Conservation (phyloP, 2,329 filamentous ascomycete species). For the Penicillium sp. region DNA sequence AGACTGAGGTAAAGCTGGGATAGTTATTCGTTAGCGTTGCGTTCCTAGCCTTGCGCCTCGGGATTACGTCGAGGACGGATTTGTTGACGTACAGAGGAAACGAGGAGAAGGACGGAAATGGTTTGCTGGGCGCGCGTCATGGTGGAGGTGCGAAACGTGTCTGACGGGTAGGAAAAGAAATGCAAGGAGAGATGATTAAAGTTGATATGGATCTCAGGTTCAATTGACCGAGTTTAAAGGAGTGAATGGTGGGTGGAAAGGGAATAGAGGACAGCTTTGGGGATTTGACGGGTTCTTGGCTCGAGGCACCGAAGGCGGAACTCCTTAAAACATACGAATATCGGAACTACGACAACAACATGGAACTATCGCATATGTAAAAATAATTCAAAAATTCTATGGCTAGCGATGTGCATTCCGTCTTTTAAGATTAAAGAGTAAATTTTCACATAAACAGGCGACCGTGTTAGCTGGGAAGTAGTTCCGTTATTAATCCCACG, state of each 20-base stretch:
- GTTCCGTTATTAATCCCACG: background rate
- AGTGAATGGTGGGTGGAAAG: constrained; percentile 15
- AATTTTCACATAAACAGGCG: background rate
- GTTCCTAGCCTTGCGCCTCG: background rate
- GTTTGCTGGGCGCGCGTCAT: constrained; percentile 97
- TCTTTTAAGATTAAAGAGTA: background rate
- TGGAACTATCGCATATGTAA: background rate
- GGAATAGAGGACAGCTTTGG: constrained; percentile 15
- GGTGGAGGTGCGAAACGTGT: constrained; percentile 34
- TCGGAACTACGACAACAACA: background rate
- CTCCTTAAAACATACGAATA: background rate
- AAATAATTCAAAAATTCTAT: background rate
- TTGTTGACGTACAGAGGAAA: constrained; percentile 71
- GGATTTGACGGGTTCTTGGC: constrained; percentile 10
- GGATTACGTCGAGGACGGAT: background rate
- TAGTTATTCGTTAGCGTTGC: background rate
- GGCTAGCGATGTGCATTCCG: background rate
- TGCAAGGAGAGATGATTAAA: constrained; percentile 9
- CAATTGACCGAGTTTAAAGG: constrained; percentile 19
- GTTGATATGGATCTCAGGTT: constrained; percentile 1
- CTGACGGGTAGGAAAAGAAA: background rate
- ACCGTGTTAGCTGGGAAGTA: background rate
- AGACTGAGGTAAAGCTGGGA: constrained; percentile 83
- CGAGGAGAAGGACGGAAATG: constrained; percentile 80
- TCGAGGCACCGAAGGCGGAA: constrained; percentile 12